Base-by-base conservation (phyloP, 2,329 filamentous ascomycete species). In the Aspergillus thermomutatus region DNA sequence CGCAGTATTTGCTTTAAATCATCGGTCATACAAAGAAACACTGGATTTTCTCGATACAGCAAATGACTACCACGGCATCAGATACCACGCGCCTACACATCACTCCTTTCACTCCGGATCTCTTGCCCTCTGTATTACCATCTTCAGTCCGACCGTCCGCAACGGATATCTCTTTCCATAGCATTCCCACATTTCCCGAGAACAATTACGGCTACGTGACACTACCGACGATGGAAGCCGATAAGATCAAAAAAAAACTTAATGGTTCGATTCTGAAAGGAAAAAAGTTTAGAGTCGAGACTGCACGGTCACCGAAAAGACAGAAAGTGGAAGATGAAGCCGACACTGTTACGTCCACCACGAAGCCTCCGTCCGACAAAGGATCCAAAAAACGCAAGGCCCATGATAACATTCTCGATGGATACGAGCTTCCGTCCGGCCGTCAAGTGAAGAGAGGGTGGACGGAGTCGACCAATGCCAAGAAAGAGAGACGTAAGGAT, bases 221-320 rank as follows among this genome's bases (percentile, higher is more conserved):
- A 49, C 77, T 99, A 40, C 92, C 92, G 0, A 76, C 72, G 3
- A 84, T 85, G 75, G 92, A 96, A 63, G 94, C 93, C 9, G 89
- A 93, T n/a, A 96, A 92, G 74, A 76, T 97, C 53, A 91, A 87
- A 77, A 93, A 89, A 77, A 97, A 94, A 77, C 82, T 97, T 50
- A 90, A 96, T 79, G 93, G 93, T 31, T 84, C 88, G 1, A 88
- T 90, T 25, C 77, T 99, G 55, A 94, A 89, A 70, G 94, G 94
- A 8, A 81, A 82, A 58, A 97, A 96, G 75, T 85, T 97, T 66
- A 86, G 86, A 57, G 84, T 99, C 57, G 91, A 97, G 66, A 86
- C 88, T 61, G 94, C 94, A 6, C 85, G 86, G 50, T 86, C 89
- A 0, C 80, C 85, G 63, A 83, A 85, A 77, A 79, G 61, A 68